Evolutionary conservation across 805 yeast species (phyloP), one percentile per base, ranked within the genome.

Genomic region (Pichia manshurica): DNA sequence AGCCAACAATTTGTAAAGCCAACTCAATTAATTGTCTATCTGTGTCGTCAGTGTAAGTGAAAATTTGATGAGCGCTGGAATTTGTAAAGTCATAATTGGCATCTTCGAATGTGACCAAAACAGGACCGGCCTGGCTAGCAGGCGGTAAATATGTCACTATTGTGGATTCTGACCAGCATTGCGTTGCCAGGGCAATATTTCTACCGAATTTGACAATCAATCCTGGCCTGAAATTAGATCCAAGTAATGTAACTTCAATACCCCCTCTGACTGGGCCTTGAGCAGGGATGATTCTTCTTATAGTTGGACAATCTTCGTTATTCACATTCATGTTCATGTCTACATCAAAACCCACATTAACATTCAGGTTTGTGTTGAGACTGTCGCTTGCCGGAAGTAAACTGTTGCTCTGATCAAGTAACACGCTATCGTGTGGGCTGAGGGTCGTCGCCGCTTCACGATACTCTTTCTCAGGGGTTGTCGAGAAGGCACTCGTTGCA

Each of bases 201-300:
- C 83, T 80, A 31, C 99, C 99, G 67, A 93, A 93, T 65, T 84
- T 84, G 15, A 91, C 96, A 21, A 72, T 71, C 49, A 91, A 69
- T 0, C 95, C 96, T 16, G 84, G 85, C 46, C 82, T 80, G 72
- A 93, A 93, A 50, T 88, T 86, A 42, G 82, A 75, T 2, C 99
- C 99, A 39, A 93, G 70, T 43, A 93, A 69, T 0, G 99, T 93
- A 7, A 93, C 87, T 64, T 93, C 99, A 38, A 90, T 83, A 36
- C 99, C 99, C 55, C 99, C 99, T 53, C 96, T 76, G 12, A 89
- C 77, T 9, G 97, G 96, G 2, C 99, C 99, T 63, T 87, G 93
- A 0, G 95, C 84, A 1, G 99, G 99, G 49, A 93, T 90, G 10
- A 93, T 84, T 49, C 96, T 75, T 63, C 88, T 91, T 45, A 91